These are phyloP conservation scores for Abortiporus biennis DNA, from an alignment of 1,284 basidiomycete genomes.

Conservation along the genomic window DNA sequence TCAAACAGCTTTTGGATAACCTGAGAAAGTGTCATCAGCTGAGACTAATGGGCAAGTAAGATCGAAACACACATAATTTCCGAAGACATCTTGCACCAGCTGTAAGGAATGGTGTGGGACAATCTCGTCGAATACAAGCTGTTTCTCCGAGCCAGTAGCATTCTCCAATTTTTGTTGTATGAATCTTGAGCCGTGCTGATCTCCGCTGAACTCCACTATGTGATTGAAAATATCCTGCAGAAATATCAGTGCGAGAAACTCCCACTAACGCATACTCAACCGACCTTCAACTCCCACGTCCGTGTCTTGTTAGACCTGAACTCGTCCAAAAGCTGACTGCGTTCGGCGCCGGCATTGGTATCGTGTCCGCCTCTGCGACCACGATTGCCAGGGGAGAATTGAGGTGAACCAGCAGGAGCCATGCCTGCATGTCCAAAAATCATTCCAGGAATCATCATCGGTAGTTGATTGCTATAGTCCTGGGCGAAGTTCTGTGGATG, in stretches of 20 bases:
- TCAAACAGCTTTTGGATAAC: constrained; percentile 96
- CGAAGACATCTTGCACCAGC: constrained; percentile 93
- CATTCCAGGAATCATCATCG: constrained; percentile 38
- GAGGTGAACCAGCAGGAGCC: constrained; percentile 16
- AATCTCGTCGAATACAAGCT: constrained; percentile 88
- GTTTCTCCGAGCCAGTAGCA: constrained; percentile 73
- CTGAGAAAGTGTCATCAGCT: constrained; percentile 30
- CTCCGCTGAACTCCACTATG: constrained; percentile 89
- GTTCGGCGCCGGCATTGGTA: constrained; percentile 31
- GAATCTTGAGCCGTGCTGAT: constrained; percentile 91
- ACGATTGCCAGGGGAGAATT: constrained; percentile 30
- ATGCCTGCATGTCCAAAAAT: constrained; percentile 29
- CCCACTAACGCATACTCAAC: constrained; percentile 10
- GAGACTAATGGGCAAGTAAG: constrained; percentile 6
- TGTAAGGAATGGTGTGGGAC: constrained; percentile 70
- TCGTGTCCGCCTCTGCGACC: constrained; percentile 31
- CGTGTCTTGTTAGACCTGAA: constrained; percentile 77
- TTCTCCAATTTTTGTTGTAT: constrained; percentile 83
- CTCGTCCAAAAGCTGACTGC: constrained; percentile 76
- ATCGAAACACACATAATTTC: constrained; percentile 74
- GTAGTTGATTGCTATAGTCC: constrained; percentile 45
- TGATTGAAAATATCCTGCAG: constrained; percentile 80
- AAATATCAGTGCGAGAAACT: constrained; percentile 11
- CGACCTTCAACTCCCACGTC: constrained; percentile 78
- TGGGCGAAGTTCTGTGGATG: constrained; percentile 36